Base-by-base conservation (phyloP, 345 rosid species). In the Physaria fendleri region DNA sequence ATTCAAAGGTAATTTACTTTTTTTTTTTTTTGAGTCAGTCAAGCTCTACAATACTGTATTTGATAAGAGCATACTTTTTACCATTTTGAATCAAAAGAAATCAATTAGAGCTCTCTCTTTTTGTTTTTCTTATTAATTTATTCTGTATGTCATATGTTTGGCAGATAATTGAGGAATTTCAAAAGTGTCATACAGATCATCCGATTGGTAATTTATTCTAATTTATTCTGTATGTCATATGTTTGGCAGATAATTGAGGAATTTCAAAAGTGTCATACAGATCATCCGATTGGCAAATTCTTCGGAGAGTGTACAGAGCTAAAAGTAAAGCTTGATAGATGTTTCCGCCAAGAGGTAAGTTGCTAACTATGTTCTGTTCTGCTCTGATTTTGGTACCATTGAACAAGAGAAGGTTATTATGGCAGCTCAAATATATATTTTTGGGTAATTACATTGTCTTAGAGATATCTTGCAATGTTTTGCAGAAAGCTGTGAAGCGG, bases 141-240 rank as follows among this genome's bases (percentile, higher is more conserved):
- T 35, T 47, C 2, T 37, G 41, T 29, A 10, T 47, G 42, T 54
- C 6, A 15, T 2, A 55, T 63, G 55, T 24, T 24, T 48, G 10
- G 0, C 71, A 92, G 97, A 85, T 93, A 49, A 86, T 93, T 49
- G 94, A 86, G 78, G 74, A 81, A 67, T 93, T 92, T 64, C 95
- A 86, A 57, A 82, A 83, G 66, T 92, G 98, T 74, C 98, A 88
- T 75, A 28, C 49, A 11, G 97, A 87, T 34, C 95, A 93, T 76
- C 99, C 97, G 0, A 45, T 84, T 12, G 83, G 76, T 17, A 93
- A 89, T n/a, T n/a, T n/a, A n/a, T n/a, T n/a, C 53, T 56, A 4
- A 28, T 40, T 48, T 33, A 16, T 35, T 47, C 2, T 37, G 41
- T 29, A 10, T 47, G 42, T 54, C 6, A 15, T 2, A 55, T 63